These are phyloP conservation scores for Alternaria triticina DNA, from an alignment of 2,329 filamentous ascomycete genomes.

Conservation along the genomic window DNA sequence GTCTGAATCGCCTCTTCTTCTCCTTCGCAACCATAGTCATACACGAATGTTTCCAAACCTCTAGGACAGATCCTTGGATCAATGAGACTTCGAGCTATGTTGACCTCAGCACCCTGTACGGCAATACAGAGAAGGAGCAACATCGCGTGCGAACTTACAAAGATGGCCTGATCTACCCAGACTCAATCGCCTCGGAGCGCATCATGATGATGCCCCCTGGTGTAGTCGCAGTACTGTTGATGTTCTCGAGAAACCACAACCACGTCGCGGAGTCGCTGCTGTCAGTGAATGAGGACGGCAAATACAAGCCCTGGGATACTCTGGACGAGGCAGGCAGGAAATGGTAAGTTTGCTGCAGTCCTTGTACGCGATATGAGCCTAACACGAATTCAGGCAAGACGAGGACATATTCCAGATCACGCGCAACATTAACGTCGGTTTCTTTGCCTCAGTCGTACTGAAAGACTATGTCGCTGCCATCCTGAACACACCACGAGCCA, in stretches of 20 bases:
- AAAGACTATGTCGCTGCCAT: slow-evolving; percentile 82
- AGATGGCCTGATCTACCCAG: slow-evolving; percentile 70
- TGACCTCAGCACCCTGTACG: slow-evolving; percentile 74
- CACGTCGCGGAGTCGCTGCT: slow-evolving; percentile 78
- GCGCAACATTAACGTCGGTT: slow-evolving; percentile 57
- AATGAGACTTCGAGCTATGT: slow-evolving; percentile 75
- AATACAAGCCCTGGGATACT: slow-evolving; percentile 74
- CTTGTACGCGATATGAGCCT: neutral
- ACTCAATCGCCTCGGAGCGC: slow-evolving; percentile 70
- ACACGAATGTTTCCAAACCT: slow-evolving; percentile 69
- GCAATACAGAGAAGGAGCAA: slow-evolving; percentile 68
- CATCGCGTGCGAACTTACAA: slow-evolving; percentile 69
- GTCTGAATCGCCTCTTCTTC: slow-evolving; percentile 73
- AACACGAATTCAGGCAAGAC: slow-evolving; percentile 32
- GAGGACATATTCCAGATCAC: slow-evolving; percentile 62
- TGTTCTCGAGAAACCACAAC: slow-evolving; percentile 81
- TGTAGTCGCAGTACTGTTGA: slow-evolving; percentile 69
- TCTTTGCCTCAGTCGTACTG: slow-evolving; percentile 69
- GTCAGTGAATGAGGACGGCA: slow-evolving; percentile 79
- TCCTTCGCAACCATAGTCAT: slow-evolving; percentile 72
- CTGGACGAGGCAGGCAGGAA: slow-evolving; percentile 52
- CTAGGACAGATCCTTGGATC: slow-evolving; percentile 65
- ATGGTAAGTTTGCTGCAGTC: slow-evolving; percentile 27
- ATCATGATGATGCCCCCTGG: slow-evolving; percentile 71
- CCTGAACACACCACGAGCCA: slow-evolving; percentile 71